Conservation (phyloP, 2,329 filamentous ascomycete species). For the Neurospora sp. region DNA sequence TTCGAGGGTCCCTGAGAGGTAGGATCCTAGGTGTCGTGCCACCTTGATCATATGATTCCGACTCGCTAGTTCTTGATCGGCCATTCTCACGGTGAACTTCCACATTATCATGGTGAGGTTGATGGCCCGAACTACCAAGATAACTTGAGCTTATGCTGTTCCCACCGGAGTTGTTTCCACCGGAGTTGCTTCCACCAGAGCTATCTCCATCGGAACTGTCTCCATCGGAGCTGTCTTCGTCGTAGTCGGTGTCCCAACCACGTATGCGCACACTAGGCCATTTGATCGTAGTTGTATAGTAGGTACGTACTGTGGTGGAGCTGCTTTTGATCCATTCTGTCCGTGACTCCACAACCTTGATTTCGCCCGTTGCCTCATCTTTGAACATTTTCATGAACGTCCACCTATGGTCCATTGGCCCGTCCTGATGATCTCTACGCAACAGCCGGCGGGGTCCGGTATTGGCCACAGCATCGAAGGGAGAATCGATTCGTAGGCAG, state of each 20-base stretch:
- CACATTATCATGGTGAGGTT: not conserved
- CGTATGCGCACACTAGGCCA: conserved; percentile 15
- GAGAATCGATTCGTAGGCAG: too few relatives aligned
- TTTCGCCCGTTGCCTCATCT: conserved; percentile 46
- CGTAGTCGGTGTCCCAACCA: too few relatives aligned
- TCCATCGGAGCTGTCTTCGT: too few relatives aligned
- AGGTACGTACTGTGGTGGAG: conserved; percentile 52
- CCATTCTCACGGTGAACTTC: not conserved
- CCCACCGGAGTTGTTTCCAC: not conserved
- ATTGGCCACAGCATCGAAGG: conserved; percentile 2
- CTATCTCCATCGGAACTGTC: not conserved
- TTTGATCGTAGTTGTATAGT: conserved; percentile 48
- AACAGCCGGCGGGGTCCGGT: conserved; percentile 42
- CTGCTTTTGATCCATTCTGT: conserved; percentile 51
- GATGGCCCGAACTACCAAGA: not conserved
- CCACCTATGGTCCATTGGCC: conserved; percentile 66
- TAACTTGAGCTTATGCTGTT: not conserved
- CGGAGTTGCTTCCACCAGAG: not conserved
- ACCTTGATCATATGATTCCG: not conserved
- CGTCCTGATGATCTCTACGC: conserved; percentile 58
- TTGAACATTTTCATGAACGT: conserved; percentile 52
- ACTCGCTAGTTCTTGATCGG: not conserved
- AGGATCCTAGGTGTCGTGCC: not conserved
- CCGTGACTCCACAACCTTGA: conserved; percentile 56
- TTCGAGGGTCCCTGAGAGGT: conserved; percentile 26